Evolutionary conservation across 129 eudicot genomes (phyloP), one percentile per base, ranked within the genome.

Genomic region (Flaveria ramosissima): DNA sequence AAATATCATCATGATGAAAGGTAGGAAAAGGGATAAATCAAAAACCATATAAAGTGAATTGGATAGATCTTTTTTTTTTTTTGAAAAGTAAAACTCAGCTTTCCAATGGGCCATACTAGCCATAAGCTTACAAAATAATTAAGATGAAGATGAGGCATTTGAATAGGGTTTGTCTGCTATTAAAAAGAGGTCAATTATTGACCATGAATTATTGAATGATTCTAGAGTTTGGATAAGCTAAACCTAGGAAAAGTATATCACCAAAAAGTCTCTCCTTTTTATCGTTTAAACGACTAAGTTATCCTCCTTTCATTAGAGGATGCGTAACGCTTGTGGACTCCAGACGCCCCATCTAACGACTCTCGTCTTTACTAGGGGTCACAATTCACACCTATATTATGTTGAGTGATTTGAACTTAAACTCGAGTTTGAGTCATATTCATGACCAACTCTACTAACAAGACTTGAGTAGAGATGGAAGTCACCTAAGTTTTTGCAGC

Each of bases 41-140:
- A 71, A 72, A 78, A 78, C 53, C 77, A 70, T 30, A 30, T 67
- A 80, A 80, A 74, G 80, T 23, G 61, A 74, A 67, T 53, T 73
- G 39, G 70, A 80, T 74, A 20, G 71, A 66, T 80, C n/a, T n/a
- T n/a, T n/a, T 55, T 32, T 67, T 68, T 56, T 57, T 66, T 19
- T 74, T 73, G 64, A 68, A 57, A 73, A 73, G 80, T 45, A 74
- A 74, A 32, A 74, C 45, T 80, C 84, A 41, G 43, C 75, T 55
- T 80, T 80, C 10, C 15, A 20, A 57, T 74, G 71, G 64, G 65
- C 71, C 75, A 74, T 43, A 68, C 21, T 13, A 21, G 52, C 51
- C 75, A 73, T 27, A 80, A 73, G 41, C n/a, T 46, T 51, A 51
- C 73, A 72, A 71, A 72, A 79, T 20, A 46, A 51, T 48, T 19